These are phyloP conservation scores for Mycena latifolia DNA, from an alignment of 768 basidiomycete genomes.

Conservation along the genomic window DNA sequence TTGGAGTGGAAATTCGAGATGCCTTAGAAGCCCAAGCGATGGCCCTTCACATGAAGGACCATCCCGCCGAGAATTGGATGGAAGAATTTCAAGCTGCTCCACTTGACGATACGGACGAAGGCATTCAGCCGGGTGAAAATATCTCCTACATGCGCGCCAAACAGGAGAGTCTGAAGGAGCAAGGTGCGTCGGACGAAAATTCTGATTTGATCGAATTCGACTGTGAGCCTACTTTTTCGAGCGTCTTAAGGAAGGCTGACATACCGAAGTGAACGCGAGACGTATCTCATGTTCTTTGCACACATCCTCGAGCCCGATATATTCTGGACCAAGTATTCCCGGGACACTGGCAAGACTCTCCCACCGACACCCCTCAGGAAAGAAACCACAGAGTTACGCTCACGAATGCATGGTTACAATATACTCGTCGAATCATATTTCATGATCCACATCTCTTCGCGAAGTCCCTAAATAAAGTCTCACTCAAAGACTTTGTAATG, in stretches of 20 bases:
- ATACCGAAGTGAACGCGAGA: constrained; percentile 15
- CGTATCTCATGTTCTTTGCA: background rate
- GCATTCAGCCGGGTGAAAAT: background rate
- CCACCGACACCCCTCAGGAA: background rate
- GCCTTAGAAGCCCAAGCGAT: constrained; percentile 37
- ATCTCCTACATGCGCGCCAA: background rate
- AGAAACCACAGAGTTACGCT: background rate
- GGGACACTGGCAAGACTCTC: background rate
- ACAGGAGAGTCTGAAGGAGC: background rate
- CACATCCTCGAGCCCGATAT: background rate
- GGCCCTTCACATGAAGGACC: constrained; percentile 25
- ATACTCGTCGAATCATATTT: constrained; percentile 44
- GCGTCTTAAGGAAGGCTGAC: too few species aligned
- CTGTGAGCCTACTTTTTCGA: background rate
- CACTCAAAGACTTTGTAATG: constrained; percentile 47
- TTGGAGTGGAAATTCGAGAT: constrained; percentile 37
- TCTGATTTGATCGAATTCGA: constrained; percentile 11
- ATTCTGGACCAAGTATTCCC: background rate
- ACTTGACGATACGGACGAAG: background rate
- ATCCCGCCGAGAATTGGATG: constrained; percentile 17
- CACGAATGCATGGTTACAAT: constrained; percentile 34
- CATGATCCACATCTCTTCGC: constrained; percentile 43
- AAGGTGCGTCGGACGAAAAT: background rate
- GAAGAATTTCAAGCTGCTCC: background rate
- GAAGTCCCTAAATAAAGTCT: constrained; percentile 46